Conservation (phyloP, 176 grass and related monocot species). For the Oryza meyeriana region DNA sequence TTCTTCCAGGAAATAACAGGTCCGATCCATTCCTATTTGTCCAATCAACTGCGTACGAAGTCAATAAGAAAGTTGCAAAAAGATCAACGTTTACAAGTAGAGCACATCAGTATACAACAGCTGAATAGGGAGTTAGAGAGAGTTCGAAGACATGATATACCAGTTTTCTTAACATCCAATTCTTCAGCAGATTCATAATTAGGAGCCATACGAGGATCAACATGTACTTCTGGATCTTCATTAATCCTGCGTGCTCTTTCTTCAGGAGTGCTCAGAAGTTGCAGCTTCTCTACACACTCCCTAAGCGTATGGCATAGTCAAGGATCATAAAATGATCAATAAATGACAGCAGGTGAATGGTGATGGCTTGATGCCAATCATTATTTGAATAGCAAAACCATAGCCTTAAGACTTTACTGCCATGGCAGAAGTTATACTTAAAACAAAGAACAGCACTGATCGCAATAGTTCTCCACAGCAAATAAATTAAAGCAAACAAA, state of each 20-base stretch:
- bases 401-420: background rate
- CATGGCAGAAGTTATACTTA: constrained; percentile 17
- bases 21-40: constrained; percentile 41
- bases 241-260: constrained; percentile 66
- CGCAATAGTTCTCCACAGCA: background rate
- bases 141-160: constrained; percentile 28
- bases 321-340: constrained; percentile 44
- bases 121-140: background rate
- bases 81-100: constrained; percentile 18
- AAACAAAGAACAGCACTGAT: constrained; percentile 13
- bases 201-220: constrained; percentile 77
- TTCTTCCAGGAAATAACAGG: constrained; percentile 40
- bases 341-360: background rate
- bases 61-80: constrained; percentile 6
- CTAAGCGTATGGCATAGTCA: constrained; percentile 81
- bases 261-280: constrained; percentile 73
- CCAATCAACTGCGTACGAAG: constrained; percentile 46
- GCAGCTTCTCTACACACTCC: constrained; percentile 88
- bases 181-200: constrained; percentile 78
- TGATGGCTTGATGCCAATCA: background rate
- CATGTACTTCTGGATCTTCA: constrained; percentile 84
- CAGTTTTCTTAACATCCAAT: constrained; percentile 50
- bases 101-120: constrained; percentile 11
- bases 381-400: constrained; percentile 13
- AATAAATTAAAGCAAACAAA: background rate